Evolutionary conservation across 1,139 yeast species (phyloP).

Genomic region (Candida dubliniensis): DNA sequence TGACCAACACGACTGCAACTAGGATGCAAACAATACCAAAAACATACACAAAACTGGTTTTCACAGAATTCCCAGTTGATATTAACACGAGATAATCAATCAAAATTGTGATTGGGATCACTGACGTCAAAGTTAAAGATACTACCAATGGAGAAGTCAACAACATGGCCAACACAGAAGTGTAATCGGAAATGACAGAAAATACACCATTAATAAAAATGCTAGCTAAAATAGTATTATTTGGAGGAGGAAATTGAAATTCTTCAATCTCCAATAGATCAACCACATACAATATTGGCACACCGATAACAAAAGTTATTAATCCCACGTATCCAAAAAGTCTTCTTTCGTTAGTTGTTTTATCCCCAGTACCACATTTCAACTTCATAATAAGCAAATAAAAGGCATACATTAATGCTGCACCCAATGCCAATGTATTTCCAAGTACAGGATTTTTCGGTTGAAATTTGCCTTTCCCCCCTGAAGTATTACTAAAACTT

Average conservation of each 20-base stretch:
- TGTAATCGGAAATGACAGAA: constrained; percentile 50
- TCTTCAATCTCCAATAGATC: constrained; percentile 38
- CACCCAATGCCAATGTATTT: constrained; percentile 43
- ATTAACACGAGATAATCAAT: constrained; percentile 40
- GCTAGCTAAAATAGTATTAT: constrained; percentile 29
- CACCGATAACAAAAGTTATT: constrained; percentile 36
- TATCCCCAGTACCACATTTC: constrained; percentile 44
- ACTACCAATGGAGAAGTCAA: constrained; percentile 56
- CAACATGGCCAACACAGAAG: constrained; percentile 50
- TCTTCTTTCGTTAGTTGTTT: constrained; percentile 46
- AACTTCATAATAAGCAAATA: constrained; percentile 46
- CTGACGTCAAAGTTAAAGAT: constrained; percentile 51
- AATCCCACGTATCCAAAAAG: constrained; percentile 51
- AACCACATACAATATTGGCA: constrained; percentile 37
- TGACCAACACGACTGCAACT: constrained; percentile 47
- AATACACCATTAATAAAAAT: constrained; percentile 44
- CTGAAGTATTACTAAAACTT: constrained; percentile 35
- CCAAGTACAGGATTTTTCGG: constrained; percentile 48
- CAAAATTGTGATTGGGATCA: constrained; percentile 53
- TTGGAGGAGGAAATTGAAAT: constrained; percentile 46
- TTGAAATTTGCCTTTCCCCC: constrained; percentile 21
- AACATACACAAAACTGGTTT: constrained; percentile 35
- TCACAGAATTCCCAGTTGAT: constrained; percentile 19
- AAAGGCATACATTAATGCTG: constrained; percentile 49
- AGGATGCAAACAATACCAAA: constrained; percentile 49